Evolutionary conservation across 257 asterid genomes (phyloP), one percentile per base, ranked within the genome.

Genomic region (Solanum virginianum): DNA sequence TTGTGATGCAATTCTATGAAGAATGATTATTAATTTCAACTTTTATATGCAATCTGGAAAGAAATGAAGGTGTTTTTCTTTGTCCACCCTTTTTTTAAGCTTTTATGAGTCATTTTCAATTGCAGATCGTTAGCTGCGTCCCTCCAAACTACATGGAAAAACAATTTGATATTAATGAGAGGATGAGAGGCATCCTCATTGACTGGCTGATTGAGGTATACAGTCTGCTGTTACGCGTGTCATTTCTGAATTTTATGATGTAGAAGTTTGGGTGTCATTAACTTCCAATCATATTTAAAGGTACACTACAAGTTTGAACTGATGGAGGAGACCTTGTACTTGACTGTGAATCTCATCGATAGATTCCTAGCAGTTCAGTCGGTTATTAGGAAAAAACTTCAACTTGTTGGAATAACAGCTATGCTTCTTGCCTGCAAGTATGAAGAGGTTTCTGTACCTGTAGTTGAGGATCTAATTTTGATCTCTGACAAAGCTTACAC

Each of bases 221-320:
- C 29, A 43, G 70, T 81, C 20, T 43, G n/a, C 15, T 43, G 43
- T 26, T 45, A 10, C 13, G 17, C 13, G 17, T 11, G 72, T 59
- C 81, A 56, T 26, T 49, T 51, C 63, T 51, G 47, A 26, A 15
- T 51, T 51, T 47, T 51, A 49, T 24, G 45, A 24, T 49, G 62
- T 51, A 24, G 5, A 75, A 74, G 26, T 77, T 77, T 77, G 16
- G 24, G 16, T 16, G 45, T 51, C 13, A 17, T 26, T 74, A 74
- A 74, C 18, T 1, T 41, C 81, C 49, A 7, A 13, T 74, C 43
- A 5, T 24, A 45, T 81, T 83, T 54, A 56, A 80, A 95, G 98
- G 99, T 94, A 86, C 98, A 96, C 87, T 93, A 97, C 96, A 97
- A 97, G 91, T 97, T 97, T 81, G 98, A 97, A 66, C 90, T 97